phyloP scores from a whole-genome alignment of 306 rosid genomes.

The Trichosanthes cucumerina region DNA sequence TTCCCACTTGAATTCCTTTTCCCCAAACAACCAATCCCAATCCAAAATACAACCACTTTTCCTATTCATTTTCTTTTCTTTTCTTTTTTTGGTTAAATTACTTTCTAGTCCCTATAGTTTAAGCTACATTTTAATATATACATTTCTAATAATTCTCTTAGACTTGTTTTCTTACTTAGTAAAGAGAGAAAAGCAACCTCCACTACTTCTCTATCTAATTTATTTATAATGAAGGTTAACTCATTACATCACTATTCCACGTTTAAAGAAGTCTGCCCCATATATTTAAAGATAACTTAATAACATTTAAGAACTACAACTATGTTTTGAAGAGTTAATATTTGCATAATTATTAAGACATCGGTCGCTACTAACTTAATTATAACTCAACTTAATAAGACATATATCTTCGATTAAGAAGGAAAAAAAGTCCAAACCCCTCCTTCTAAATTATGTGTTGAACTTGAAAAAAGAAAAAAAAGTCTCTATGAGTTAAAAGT shows the following conservation, averaged over 20 bases:
- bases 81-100: background rate
- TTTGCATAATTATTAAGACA: no score
- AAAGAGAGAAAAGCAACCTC: no score
- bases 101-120: background rate
- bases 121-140: background rate
- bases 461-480: no score
- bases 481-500: no score
- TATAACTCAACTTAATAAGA: no score
- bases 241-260: background rate
- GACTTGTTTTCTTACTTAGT: background rate
- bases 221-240: background rate
- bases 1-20: constrained; percentile 3
- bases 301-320: background rate
- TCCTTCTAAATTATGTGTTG: no score
- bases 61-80: background rate
- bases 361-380: no score
- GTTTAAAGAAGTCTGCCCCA: background rate
- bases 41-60: background rate
- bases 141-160: background rate
- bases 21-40: background rate
- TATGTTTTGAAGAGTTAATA: no score
- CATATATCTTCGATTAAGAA: no score
- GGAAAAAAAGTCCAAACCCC: no score
- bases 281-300: background rate
- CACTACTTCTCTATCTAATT: no score